phyloP scores from a whole-genome alignment of 352 stramenopile genomes.

The Aphanomyces astaci region DNA sequence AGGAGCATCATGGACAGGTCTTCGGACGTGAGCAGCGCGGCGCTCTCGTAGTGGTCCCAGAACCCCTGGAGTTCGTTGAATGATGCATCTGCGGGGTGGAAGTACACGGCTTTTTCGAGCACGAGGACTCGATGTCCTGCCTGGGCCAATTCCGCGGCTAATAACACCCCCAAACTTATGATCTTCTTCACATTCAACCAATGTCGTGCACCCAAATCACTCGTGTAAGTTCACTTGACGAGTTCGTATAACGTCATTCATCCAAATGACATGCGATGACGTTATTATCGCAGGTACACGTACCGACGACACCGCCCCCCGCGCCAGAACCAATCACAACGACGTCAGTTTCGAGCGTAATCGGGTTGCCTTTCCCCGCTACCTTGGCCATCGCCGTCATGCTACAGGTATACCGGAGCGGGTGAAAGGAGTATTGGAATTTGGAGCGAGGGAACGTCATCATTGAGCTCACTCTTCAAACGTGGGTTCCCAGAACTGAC shows the following conservation, averaged over 20 bases:
- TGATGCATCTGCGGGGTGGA: constrained; percentile 8
- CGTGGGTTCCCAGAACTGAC: not conserved
- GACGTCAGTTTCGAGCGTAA: constrained; percentile 17
- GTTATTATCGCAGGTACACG: too few species aligned
- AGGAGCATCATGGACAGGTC: constrained; percentile 27
- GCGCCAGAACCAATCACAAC: constrained; percentile 18
- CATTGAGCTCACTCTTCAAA: constrained; percentile 24
- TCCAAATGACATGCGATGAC: too few species aligned
- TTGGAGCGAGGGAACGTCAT: not conserved
- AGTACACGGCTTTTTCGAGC: constrained; percentile 26
- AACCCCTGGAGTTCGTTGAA: constrained; percentile 23
- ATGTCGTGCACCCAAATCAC: too few species aligned
- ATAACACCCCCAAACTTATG: not conserved
- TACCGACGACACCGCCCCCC: constrained; percentile 17
- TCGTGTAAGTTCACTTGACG: too few species aligned
- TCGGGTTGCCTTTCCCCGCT: not conserved
- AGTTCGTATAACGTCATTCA: too few species aligned
- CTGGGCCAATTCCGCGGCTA: constrained; percentile 22
- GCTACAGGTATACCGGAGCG: too few species aligned
- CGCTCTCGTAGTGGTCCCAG: constrained; percentile 22
- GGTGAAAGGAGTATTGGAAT: too few species aligned
- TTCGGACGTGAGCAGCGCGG: constrained; percentile 22
- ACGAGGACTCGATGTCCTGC: constrained; percentile 29
- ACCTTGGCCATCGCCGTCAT: constrained; percentile 3
- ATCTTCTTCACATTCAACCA: not conserved